A percentile compares a stretch with the other conserved stretches of the same genome.
Evolutionary conservation across 257 asterid genomes (phyloP).

Genomic region (Scutellaria galericulata): DNA sequence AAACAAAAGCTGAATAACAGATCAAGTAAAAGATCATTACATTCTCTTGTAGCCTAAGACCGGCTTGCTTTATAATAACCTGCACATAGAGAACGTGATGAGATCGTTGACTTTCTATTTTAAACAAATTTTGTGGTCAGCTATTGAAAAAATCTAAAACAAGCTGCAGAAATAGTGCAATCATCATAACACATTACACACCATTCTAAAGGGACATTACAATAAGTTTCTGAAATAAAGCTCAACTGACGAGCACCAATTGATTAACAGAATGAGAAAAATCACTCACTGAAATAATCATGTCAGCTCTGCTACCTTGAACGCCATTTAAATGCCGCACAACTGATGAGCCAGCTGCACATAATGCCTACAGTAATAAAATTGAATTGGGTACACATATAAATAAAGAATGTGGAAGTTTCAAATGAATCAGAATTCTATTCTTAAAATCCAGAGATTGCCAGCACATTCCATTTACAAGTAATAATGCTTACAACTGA

Average conservation of each 20-base stretch:
- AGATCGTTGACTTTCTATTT: constrained; percentile 27
- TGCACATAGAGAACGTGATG: constrained; percentile 41
- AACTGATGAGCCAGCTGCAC: constrained; percentile 66
- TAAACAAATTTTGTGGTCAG: neutral
- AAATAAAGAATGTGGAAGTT: constrained; percentile 6
- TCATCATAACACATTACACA: neutral
- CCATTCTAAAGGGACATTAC: constrained; percentile 11
- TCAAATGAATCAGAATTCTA: neutral
- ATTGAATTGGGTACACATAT: neutral
- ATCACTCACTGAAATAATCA: constrained; percentile 88
- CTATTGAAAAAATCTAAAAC: neutral
- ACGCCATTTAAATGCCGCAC: constrained; percentile 83
- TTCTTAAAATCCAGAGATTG: constrained; percentile 17
- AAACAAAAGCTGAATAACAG: constrained; percentile 27
- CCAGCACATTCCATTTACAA: neutral
- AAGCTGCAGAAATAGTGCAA: neutral
- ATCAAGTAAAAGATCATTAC: constrained; percentile 47
- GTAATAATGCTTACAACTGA: neutral
- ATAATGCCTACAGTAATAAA: constrained; percentile 66
- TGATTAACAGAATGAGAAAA: constrained; percentile 32
- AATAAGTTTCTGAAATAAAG: constrained; percentile 24
- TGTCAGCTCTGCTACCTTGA: constrained; percentile 82
- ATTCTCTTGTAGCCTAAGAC: constrained; percentile 90
- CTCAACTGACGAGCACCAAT: constrained; percentile 28
- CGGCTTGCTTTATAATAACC: constrained; percentile 95